Evolutionary conservation across 106 monocot species (phyloP).

Genomic region (Hemerocallis citrina): DNA sequence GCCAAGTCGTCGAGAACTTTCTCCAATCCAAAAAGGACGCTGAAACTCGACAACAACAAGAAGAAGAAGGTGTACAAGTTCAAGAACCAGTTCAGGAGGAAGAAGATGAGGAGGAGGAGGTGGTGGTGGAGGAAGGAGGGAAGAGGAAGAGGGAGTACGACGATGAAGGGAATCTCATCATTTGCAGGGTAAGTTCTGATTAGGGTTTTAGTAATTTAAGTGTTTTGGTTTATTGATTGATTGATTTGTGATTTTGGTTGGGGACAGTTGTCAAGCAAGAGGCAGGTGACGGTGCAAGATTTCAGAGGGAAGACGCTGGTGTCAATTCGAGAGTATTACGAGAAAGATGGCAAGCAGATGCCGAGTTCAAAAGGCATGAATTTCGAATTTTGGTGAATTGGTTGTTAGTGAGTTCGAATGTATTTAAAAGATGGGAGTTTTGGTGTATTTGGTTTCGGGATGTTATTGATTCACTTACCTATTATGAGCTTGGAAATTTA

Average conservation of each 20-base stretch:
- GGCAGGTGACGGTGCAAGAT: constrained; percentile 79
- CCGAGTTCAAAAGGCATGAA: constrained; percentile 85
- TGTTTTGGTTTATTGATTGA: background rate
- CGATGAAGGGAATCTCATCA: constrained; percentile 67
- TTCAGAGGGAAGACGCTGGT: constrained; percentile 85
- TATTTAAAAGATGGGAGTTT: no score
- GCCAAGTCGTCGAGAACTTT: constrained; percentile 78
- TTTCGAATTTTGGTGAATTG: no score
- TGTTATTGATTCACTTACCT: no score
- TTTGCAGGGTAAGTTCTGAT: constrained; percentile 70
- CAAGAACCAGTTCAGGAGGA: constrained; percentile 16
- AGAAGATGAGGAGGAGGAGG: constrained; percentile 29
- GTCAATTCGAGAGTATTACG: constrained; percentile 87
- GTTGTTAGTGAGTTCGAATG: no score
- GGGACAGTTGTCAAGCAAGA: constrained; percentile 64
- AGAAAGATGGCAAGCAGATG: constrained; percentile 80
- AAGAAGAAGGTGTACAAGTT: constrained; percentile 1
- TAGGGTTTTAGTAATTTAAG: background rate
- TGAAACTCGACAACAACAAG: background rate
- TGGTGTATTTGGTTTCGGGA: no score
- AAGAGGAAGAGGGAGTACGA: constrained; percentile 34
- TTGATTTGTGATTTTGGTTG: background rate
- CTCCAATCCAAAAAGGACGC: constrained; percentile 21
- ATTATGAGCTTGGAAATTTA: no score
- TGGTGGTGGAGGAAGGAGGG: constrained; percentile 28